Evolutionary conservation across 2,329 filamentous ascomycete genomes (phyloP), one percentile per base, ranked within the genome.

Genomic region (Fusarium sp.): DNA sequence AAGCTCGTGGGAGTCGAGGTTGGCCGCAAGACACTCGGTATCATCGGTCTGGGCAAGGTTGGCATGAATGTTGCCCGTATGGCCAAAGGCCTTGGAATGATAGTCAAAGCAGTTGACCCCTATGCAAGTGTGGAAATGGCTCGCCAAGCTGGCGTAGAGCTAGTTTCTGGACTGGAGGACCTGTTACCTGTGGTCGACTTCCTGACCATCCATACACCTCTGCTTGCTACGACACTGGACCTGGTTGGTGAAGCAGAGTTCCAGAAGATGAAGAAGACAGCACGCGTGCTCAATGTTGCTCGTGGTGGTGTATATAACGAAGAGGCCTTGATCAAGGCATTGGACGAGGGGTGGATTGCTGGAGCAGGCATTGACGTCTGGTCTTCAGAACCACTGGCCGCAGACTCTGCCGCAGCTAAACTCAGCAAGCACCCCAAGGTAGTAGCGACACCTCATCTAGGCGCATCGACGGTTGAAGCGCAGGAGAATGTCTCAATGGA

Each of bases 401-500:
- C 78, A 5, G 80, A 77, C 34, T 90, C 90, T 3, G 82, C 86
- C 6, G 91, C 92, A 3, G 85, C 85, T 13, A 84, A 84, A 46
- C 83, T 96, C 11, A 87, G 92, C 60, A 84, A 83, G 12, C 92
- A 95, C 72, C 87, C 90, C 1, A 90, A 88, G 70, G 92, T 94
- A 1, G 89, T 95, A 3, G 90, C 90, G 2, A 95, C 93, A 10
- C 93, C 93, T 2, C 93, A 96, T 77, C 84, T 96, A 0, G 92
- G 92, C 10, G 93, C 93, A 0, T 93, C 90, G 0, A 96, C 93
- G 0, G 86, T 92, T 34, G 93, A 96, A 83, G 93, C 93, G 0
- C 92, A 96, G 78, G 92, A 95, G 75, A 94, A 94, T 66, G 92
- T 94, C 6, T 92, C 91, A 2, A 87, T 94, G 67, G 93, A 95